Evolutionary conservation across 192 early-diverging fungal genomes (phyloP), one percentile per base, ranked within the genome.

Genomic region (Umbelopsis sp.): DNA sequence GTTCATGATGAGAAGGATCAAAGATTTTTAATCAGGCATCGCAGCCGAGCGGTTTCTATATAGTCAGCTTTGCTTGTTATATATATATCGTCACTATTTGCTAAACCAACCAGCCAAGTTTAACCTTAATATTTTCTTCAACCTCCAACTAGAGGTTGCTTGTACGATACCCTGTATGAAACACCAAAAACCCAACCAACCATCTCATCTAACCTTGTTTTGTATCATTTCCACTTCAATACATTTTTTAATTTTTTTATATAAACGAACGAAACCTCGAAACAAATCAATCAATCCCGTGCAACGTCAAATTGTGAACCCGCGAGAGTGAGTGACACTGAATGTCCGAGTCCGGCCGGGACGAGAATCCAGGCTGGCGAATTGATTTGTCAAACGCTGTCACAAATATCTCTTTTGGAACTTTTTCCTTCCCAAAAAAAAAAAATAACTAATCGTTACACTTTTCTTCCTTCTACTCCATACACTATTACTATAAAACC

Each of bases 91-190:
- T 41, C 37, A 6, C 37, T 10, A 1, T 41, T 41, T 6, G 37
- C 37, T 9, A 41, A 41, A 6, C 37, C 37, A 6, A 41, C 10
- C 2, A 41, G 37, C 37, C 10, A 41, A 41, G 37, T 41, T 41
- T 6, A 33, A 8, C 18, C 0, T 25, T 61, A 25, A 22, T 35
- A 52, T 23, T 52, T 25, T 50, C n/a, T 20, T 20, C 0, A 35
- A 30, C 27, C 55, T 27, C 16, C 11, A 61, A 30, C 27, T 11
- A 61, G 55, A 30, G 27, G 37, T 41, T 41, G 16, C 13, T 22
- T 61, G 55, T 61, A 61, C 35, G 30, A 61, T 61, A 61, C 30
- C 55, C 21, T 61, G 55, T 61, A 61, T 61, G 55, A 61, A 30
- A 30, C 27, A n/a, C 27, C 27, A 61, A 30, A 35, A 15, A 35